Percentiles rank a stretch among this genome's conserved stretches.
These are phyloP conservation scores for Penicillium steckii DNA, from an alignment of 495 filamentous ascomycete genomes.

Conservation along the genomic window DNA sequence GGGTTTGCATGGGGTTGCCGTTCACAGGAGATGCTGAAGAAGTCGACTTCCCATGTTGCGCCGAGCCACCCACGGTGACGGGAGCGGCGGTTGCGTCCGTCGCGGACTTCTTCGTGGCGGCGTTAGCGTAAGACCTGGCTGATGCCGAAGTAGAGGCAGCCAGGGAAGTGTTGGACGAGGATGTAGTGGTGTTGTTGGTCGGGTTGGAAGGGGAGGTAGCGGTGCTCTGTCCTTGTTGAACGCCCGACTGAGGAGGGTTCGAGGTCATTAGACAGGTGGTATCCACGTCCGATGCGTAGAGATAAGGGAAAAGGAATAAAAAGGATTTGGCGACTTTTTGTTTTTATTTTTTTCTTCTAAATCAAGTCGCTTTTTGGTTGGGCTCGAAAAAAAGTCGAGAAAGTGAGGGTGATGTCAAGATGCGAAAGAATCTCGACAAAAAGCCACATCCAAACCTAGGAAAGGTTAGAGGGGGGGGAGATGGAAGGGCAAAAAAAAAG, in stretches of 20 bases:
- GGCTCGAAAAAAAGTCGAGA: slow-evolving; percentile 6
- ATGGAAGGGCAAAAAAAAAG: slow-evolving; percentile 21
- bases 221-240: slow-evolving; percentile 56
- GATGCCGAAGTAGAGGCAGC: slow-evolving; percentile 53
- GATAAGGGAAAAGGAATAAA: too few relatives aligned
- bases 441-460: slow-evolving; percentile 35
- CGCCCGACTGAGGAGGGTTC: slow-evolving; percentile 48
- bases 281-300: slow-evolving; percentile 28
- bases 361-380: too few relatives aligned
- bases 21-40: slow-evolving; percentile 80
- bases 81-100: slow-evolving; percentile 63
- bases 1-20: slow-evolving; percentile 66
- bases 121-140: slow-evolving; percentile 64
- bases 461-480: slow-evolving; percentile 28
- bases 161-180: slow-evolving; percentile 36
- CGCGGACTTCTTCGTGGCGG: slow-evolving; percentile 82
- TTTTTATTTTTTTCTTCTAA: too few relatives aligned
- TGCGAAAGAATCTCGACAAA: slow-evolving; percentile 28
- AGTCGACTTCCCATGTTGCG: slow-evolving; percentile 80
- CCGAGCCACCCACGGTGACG: slow-evolving; percentile 69
- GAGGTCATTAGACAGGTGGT: slow-evolving; percentile 52
- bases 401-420: slow-evolving; percentile 31
- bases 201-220: slow-evolving; percentile 40
- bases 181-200: slow-evolving; percentile 48
- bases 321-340: too few relatives aligned